A percentile compares a stretch with the other conserved stretches of the same genome.
These are phyloP conservation scores for Solanum clarkiae DNA, from an alignment of 257 asterid species.

Conservation along the genomic window DNA sequence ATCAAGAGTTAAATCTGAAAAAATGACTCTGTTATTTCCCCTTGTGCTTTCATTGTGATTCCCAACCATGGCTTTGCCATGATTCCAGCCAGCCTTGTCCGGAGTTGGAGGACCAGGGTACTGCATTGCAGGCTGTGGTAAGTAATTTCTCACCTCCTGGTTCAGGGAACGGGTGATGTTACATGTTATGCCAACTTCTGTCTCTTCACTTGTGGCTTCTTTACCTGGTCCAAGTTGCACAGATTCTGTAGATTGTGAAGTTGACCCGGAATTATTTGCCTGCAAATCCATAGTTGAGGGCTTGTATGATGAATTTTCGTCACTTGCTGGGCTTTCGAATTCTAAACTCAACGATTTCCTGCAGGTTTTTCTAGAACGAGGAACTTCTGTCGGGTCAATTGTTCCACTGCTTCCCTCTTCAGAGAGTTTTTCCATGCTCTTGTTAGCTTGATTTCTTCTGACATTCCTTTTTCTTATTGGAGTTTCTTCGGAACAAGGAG, in stretches of 20 bases:
- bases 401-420: constrained; percentile 25
- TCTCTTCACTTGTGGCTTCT: constrained; percentile 16
- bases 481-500: constrained; percentile 14
- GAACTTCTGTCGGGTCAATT: not conserved
- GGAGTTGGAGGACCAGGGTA: constrained; percentile 11
- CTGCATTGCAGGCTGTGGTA: constrained; percentile 13
- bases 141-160: constrained; percentile 12
- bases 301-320: constrained; percentile 15
- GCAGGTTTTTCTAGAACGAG: constrained; percentile 45
- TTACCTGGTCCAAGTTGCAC: constrained; percentile 7
- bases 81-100: constrained; percentile 11
- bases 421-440: constrained; percentile 15
- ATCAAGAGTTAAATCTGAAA: constrained; percentile 58
- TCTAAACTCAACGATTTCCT: constrained; percentile 47
- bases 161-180: constrained; percentile 8
- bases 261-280: constrained; percentile 11
- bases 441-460: constrained; percentile 16
- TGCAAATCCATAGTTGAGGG: constrained; percentile 14
- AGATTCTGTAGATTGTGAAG: constrained; percentile 15
- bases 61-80: constrained; percentile 9
- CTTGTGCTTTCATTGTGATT: constrained; percentile 22
- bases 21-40: constrained; percentile 57
- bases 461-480: constrained; percentile 26
- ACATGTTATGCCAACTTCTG: constrained; percentile 11
- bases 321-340: constrained; percentile 22